Percentiles rank a stretch among this genome's conserved stretches.
These are phyloP conservation scores for Phytophthora lateralis DNA, from an alignment of 352 stramenopile genomes.

Conservation along the genomic window DNA sequence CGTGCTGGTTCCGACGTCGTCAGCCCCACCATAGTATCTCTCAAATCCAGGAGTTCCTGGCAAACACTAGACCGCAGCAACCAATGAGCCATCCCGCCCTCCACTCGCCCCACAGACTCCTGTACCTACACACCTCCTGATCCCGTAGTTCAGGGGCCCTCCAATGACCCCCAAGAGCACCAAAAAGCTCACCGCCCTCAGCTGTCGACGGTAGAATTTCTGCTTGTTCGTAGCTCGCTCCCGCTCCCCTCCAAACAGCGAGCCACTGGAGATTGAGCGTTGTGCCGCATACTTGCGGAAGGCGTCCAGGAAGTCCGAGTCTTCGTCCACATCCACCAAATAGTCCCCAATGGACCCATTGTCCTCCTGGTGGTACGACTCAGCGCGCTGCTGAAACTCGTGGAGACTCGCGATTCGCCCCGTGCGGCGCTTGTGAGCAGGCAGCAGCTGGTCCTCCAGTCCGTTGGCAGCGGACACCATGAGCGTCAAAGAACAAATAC, in stretches of 20 bases:
- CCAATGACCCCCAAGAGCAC: conserved; percentile 76
- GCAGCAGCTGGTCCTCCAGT: conserved; percentile 48
- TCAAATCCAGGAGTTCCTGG: conserved; percentile 42
- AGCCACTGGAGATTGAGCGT: conserved; percentile 48
- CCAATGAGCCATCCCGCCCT: neutral
- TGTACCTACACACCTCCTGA: conserved; percentile 40
- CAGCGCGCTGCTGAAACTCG: conserved; percentile 77
- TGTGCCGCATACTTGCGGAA: conserved; percentile 45
- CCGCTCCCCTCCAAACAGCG: conserved; percentile 58
- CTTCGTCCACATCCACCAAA: conserved; percentile 34
- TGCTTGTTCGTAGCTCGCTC: conserved; percentile 42
- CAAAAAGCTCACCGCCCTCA: conserved; percentile 72
- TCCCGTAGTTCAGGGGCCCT: conserved; percentile 70
- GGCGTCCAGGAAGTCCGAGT: conserved; percentile 39
- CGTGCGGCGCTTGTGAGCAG: conserved; percentile 63
- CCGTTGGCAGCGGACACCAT: conserved; percentile 4
- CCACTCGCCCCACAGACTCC: conserved; percentile 6
- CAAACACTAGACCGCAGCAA: conserved; percentile 27
- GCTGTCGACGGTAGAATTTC: conserved; percentile 58
- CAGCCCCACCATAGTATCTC: conserved; percentile 41
- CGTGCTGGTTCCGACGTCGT: conserved; percentile 34
- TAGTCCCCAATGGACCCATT: conserved; percentile 18
- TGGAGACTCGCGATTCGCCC: conserved; percentile 71
- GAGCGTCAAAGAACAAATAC: neutral
- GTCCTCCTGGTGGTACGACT: conserved; percentile 49